Conservation (phyloP, 2,329 filamentous ascomycete species). For the Botryotinia globosa region DNA sequence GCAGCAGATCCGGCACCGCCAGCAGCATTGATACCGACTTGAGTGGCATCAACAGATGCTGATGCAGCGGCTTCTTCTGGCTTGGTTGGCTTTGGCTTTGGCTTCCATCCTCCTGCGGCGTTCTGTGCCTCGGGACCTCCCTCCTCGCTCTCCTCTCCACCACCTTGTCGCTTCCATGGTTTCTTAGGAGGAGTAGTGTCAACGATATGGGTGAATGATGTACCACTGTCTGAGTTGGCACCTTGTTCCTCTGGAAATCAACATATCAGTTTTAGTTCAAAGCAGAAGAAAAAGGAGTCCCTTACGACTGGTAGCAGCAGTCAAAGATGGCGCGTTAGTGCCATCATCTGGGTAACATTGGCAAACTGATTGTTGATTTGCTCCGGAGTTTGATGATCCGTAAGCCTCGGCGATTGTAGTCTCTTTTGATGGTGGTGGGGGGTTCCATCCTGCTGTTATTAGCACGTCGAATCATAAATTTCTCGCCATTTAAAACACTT, state of each 20-base stretch:
- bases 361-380: neutral
- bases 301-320: neutral
- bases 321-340: neutral
- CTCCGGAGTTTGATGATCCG: neutral
- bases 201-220: neutral
- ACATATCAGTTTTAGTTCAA: neutral
- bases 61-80: neutral
- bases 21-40: neutral
- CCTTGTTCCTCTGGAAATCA: neutral
- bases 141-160: neutral
- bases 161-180: neutral
- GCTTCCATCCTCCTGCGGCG: neutral
- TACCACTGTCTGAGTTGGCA: neutral
- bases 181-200: neutral
- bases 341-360: neutral
- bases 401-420: neutral
- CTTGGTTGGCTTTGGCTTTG: neutral
- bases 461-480: too few species aligned
- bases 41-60: neutral
- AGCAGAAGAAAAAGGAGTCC: neutral
- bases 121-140: neutral
- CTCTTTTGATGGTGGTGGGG: neutral
- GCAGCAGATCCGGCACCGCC: neutral
- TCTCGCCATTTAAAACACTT: too few species aligned
- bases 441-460: too few species aligned